phyloP scores from a whole-genome alignment of 2,329 filamentous ascomycete species.

The Diaporthe aspalathi region DNA sequence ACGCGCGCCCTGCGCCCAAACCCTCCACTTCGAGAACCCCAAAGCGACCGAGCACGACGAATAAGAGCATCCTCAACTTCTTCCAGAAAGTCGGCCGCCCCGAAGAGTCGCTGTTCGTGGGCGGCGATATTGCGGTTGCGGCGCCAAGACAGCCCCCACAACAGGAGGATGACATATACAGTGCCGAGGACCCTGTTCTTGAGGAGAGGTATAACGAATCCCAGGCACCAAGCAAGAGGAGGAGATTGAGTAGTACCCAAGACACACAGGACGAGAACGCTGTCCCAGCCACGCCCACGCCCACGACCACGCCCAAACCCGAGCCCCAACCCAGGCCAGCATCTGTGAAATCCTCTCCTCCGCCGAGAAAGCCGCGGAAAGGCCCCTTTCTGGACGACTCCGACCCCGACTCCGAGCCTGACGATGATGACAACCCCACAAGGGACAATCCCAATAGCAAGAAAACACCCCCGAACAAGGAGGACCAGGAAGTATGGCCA shows the following conservation, averaged over 20 bases:
- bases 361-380: constrained; percentile 49
- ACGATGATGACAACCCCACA: constrained; percentile 45
- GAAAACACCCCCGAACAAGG: neutral
- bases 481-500: constrained; percentile 36
- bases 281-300: constrained; percentile 31
- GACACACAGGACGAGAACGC: constrained; percentile 29
- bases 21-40: constrained; percentile 48
- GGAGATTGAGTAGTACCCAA: constrained; percentile 52
- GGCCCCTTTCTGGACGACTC: constrained; percentile 81
- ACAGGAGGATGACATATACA: constrained; percentile 43
- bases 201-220: constrained; percentile 54
- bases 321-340: constrained; percentile 21
- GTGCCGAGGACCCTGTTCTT: constrained; percentile 34
- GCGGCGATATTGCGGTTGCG: constrained; percentile 42
- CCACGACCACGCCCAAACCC: constrained; percentile 39
- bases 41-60: constrained; percentile 50
- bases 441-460: neutral
- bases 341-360: constrained; percentile 33
- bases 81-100: constrained; percentile 76
- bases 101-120: constrained; percentile 68
- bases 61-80: constrained; percentile 78
- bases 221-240: constrained; percentile 53
- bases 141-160: constrained; percentile 23
- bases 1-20: constrained; percentile 17
- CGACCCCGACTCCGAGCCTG: constrained; percentile 58